These are phyloP conservation scores for Paecilomyces formosus DNA, from an alignment of 2,329 filamentous ascomycete genomes.

Conservation along the genomic window DNA sequence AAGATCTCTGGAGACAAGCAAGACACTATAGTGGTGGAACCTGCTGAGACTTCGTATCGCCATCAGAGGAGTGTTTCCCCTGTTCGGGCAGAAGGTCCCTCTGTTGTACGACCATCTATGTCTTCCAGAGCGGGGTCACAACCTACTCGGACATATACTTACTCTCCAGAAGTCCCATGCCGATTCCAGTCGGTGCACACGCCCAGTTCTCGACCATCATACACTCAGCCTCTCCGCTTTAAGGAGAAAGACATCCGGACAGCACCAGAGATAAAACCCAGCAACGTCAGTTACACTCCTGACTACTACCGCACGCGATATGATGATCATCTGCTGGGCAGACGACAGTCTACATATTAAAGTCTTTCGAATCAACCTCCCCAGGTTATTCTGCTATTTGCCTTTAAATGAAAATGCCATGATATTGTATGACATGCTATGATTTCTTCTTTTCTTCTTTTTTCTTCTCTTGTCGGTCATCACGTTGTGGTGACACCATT, in stretches of 20 bases:
- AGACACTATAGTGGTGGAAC: constrained; percentile 22
- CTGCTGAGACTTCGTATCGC: constrained; percentile 13
- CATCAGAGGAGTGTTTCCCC: constrained; percentile 21
- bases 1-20: constrained; percentile 18
- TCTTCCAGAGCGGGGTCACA: constrained; percentile 14
- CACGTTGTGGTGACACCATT: neutral
- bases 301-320: constrained; percentile 14
- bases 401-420: neutral
- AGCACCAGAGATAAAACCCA: constrained; percentile 17
- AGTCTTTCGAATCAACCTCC: neutral
- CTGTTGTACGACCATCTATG: constrained; percentile 3
- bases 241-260: constrained; percentile 22
- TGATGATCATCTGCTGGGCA: constrained; percentile 12
- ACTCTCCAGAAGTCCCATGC: constrained; percentile 14
- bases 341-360: constrained; percentile 21
- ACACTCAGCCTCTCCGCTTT: constrained; percentile 10
- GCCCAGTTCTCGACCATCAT: constrained; percentile 8
- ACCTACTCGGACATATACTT: constrained; percentile 17
- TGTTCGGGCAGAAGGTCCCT: constrained; percentile 15
- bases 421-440: neutral
- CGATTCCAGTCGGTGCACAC: constrained; percentile 18
- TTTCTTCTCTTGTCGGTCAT: neutral
- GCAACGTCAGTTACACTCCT: constrained; percentile 12
- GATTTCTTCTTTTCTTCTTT: neutral
- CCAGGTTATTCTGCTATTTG: neutral